Conservation (phyloP, 176 grass and related monocot genomes). For the Neostapfia colusana region DNA sequence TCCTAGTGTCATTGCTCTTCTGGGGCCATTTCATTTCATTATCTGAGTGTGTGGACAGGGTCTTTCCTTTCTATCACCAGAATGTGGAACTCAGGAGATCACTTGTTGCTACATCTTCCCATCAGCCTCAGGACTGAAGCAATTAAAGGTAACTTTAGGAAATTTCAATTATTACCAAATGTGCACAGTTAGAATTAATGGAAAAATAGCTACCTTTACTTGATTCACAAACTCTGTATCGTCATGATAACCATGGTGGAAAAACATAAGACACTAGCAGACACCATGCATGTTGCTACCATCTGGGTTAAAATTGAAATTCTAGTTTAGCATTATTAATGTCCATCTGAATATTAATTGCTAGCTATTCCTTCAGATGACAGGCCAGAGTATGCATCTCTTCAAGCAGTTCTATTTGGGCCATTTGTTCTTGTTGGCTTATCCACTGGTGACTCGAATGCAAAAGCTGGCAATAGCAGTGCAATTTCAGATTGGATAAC, state of each 20-base stretch:
- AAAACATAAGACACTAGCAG: background rate
- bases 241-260: background rate
- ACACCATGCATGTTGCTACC: background rate
- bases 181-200: background rate
- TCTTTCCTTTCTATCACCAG: constrained; percentile 68
- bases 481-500: constrained; percentile 69
- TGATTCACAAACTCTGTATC: background rate
- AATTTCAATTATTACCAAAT: constrained; percentile 6
- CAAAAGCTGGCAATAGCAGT: constrained; percentile 42
- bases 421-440: constrained; percentile 82
- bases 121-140: constrained; percentile 60
- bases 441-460: constrained; percentile 61
- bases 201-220: background rate
- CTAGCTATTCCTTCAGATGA: constrained; percentile 63
- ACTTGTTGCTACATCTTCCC: constrained; percentile 54
- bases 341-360: constrained; percentile 1
- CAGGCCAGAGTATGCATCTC: constrained; percentile 58
- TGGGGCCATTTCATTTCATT: background rate
- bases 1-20: background rate
- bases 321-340: constrained; percentile 2
- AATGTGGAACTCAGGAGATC: constrained; percentile 75
- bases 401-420: constrained; percentile 83
- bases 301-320: background rate
- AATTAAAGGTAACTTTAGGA: constrained; percentile 66
- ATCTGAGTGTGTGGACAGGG: constrained; percentile 48